Evolutionary conservation across 495 filamentous ascomycete species (phyloP), one percentile per base, ranked within the genome.

Genomic region (Penicillium maclennaniae): DNA sequence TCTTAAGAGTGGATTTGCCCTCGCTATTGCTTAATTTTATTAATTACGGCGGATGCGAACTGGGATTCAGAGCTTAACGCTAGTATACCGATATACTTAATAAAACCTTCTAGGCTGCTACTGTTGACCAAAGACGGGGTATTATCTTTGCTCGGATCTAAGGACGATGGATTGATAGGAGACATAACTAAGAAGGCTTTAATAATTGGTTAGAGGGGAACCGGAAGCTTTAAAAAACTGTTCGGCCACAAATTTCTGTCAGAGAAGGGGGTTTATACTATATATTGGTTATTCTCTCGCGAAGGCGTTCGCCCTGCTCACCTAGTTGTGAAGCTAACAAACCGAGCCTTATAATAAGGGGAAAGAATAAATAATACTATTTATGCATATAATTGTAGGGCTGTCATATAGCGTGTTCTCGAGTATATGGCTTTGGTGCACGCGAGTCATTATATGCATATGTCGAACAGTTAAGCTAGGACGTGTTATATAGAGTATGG

Each of bases 351-450:
- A 44, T 45, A 34, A 20, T 50, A 34, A 49, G 34, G 53, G 53
- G 47, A 46, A 55, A 38, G 26, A 28, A 28, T n/a, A 8, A 46
- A 25, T 50, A 47, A 55, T 25, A 36, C 53, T 28, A 34, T 55
- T 55, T 19, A 50, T 50, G 46, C 42, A 55, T 49, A 34, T 41
- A 50, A 50, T 31, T 42, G 47, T 31, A 55, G 47, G 53, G 47
- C n/a, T n/a, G n/a, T n/a, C 42, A 50, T 10, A 37, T 50, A 42
- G 50, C 46, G 47, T 55, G 53, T 55, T 23, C 1, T n/a, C n/a
- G 53, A 46, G 40, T 39, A n/a, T 45, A 34, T 55, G 53, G 53
- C 38, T 20, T 23, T 37, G 3, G 16, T 27, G 7, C 14, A 48
- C 34, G 53, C 28, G 34, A 53, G 15, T 41, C 15, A 53, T 46